phyloP scores from a whole-genome alignment of 805 yeast species.

The Huiozyma sinensis region DNA sequence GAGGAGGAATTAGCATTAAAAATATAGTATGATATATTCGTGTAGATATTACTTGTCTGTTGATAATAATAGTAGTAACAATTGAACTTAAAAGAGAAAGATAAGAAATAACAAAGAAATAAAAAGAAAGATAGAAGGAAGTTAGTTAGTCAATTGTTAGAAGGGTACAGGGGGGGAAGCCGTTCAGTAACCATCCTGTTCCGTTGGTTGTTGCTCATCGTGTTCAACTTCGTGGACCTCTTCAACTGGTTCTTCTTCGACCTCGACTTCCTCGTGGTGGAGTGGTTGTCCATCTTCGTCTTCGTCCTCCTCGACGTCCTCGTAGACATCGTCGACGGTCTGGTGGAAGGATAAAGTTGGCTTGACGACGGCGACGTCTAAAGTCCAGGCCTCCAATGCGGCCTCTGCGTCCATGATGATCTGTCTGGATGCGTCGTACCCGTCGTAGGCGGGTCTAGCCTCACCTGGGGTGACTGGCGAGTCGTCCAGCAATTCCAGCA shows the following conservation, averaged over 20 bases:
- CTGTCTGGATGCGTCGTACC: conserved; percentile 96
- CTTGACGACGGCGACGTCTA: conserved; percentile 89
- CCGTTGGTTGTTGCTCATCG: conserved; percentile 1
- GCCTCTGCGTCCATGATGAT: conserved; percentile 94
- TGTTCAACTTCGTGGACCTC: conserved; percentile 5
- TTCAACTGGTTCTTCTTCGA: conserved; percentile 3
- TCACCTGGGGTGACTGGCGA: conserved; percentile 98
- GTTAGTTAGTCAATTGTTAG: no score
- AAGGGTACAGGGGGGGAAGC: no score
- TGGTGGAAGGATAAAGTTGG: conserved; percentile 84
- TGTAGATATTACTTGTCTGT: no score
- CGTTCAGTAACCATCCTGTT: conserved; percentile 2
- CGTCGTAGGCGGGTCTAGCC: conserved; percentile 96
- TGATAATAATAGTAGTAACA: no score
- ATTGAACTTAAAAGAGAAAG: no score
- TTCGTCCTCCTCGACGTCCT: conserved; percentile 36
- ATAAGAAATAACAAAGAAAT: no score
- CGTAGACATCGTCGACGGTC: conserved; percentile 52
- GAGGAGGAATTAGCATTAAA: no score
- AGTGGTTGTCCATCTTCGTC: conserved; percentile 33
- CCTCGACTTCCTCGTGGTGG: conserved; percentile 12
- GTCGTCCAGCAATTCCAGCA: conserved; percentile 91
- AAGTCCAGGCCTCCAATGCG: conserved; percentile 93
- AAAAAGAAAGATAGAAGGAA: no score
- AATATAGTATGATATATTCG: no score